These are phyloP conservation scores for Hypoxylon crocopeplum DNA, from an alignment of 495 filamentous ascomycete genomes.

Conservation along the genomic window DNA sequence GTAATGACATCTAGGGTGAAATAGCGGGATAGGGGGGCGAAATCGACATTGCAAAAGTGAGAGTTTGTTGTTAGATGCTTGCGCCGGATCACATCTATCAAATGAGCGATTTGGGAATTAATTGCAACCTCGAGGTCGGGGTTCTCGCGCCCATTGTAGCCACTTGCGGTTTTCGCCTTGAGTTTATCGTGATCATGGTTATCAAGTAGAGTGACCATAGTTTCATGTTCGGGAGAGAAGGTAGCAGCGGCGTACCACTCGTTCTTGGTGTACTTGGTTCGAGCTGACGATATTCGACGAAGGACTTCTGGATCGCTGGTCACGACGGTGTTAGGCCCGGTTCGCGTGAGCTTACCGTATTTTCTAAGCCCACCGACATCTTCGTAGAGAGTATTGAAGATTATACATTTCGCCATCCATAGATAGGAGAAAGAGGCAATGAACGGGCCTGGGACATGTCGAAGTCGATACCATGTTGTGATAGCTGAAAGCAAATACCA, in stretches of 20 bases:
- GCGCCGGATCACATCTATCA: too few relatives aligned
- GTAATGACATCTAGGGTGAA: slow-evolving; percentile 58
- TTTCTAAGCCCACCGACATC: neutral
- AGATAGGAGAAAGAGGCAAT: slow-evolving; percentile 33
- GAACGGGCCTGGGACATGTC: slow-evolving; percentile 35
- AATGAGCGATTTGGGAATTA: slow-evolving; percentile 49
- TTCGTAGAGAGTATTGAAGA: neutral
- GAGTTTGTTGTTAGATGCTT: slow-evolving; percentile 49
- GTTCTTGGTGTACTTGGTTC: slow-evolving; percentile 12
- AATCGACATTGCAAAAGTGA: slow-evolving; percentile 43
- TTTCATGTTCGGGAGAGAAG: neutral
- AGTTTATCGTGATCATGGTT: slow-evolving; percentile 8
- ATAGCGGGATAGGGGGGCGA: too few relatives aligned
- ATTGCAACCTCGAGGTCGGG: slow-evolving; percentile 17
- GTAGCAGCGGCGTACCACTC: slow-evolving; percentile 9
- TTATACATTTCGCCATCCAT: slow-evolving; percentile 23
- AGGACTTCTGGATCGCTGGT: slow-evolving; percentile 37
- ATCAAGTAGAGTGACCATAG: slow-evolving; percentile 3
- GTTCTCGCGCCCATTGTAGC: slow-evolving; percentile 20
- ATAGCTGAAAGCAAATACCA: slow-evolving; percentile 20
- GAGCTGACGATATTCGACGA: slow-evolving; percentile 1
- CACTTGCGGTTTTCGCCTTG: slow-evolving; percentile 17
- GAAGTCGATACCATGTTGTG: slow-evolving; percentile 32
- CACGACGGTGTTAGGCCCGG: slow-evolving; percentile 40
- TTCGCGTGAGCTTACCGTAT: slow-evolving; percentile 25